Percentiles rank a stretch among this genome's conserved stretches.
These are phyloP conservation scores for Calonectria hawksworthii DNA, from an alignment of 2,329 filamentous ascomycete genomes.

Conservation along the genomic window DNA sequence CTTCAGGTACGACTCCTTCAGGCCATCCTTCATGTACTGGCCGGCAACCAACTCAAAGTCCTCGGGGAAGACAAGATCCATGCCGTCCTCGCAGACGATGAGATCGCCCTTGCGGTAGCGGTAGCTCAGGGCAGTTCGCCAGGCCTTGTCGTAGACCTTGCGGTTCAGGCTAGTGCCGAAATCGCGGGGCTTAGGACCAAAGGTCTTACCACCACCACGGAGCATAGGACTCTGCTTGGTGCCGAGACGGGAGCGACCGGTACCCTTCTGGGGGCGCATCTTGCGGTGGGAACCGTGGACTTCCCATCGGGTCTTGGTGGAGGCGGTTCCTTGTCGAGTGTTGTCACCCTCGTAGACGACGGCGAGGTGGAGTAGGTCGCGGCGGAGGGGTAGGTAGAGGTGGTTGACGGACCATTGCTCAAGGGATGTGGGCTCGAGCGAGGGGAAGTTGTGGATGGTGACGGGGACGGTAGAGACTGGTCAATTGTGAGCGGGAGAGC, in stretches of 20 bases:
- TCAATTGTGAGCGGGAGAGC: slow-evolving; percentile 19
- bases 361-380: slow-evolving; percentile 93
- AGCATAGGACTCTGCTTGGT: slow-evolving; percentile 85
- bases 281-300: slow-evolving; percentile 89
- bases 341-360: slow-evolving; percentile 93
- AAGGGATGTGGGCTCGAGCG: slow-evolving; percentile 85
- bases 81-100: slow-evolving; percentile 83
- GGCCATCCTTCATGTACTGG: slow-evolving; percentile 60
- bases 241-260: slow-evolving; percentile 83
- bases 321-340: slow-evolving; percentile 89
- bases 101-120: slow-evolving; percentile 90
- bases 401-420: slow-evolving; percentile 85
- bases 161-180: slow-evolving; percentile 86
- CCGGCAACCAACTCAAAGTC: slow-evolving; percentile 62
- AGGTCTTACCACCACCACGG: slow-evolving; percentile 87
- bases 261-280: slow-evolving; percentile 88
- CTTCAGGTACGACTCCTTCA: slow-evolving; percentile 70
- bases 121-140: slow-evolving; percentile 94
- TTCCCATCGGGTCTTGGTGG: slow-evolving; percentile 84
- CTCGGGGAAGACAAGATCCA: slow-evolving; percentile 73
- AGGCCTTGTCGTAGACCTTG: slow-evolving; percentile 96
- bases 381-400: slow-evolving; percentile 87
- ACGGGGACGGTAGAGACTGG: slow-evolving; percentile 77
- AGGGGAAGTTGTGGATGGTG: slow-evolving; percentile 92
- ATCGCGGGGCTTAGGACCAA: slow-evolving; percentile 93